Evolutionary conservation across 2,329 filamentous ascomycete species (phyloP).

Genomic region (Diplodia seriata): DNA sequence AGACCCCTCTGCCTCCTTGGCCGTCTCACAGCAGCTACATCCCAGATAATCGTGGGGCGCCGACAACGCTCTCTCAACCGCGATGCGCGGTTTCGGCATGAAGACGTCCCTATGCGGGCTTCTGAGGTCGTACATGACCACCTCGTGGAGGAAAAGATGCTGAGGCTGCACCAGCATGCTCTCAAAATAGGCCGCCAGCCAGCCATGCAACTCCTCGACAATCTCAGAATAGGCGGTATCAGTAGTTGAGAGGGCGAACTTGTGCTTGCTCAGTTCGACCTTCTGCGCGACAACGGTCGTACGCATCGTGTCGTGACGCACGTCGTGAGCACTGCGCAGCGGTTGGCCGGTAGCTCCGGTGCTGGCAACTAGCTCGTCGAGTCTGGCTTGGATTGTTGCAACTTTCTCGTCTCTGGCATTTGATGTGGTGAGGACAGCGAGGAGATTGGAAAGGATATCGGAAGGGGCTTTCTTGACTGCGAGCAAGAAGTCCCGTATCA

Average conservation of each 20-base stretch:
- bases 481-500: slow-evolving; percentile 62
- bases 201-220: slow-evolving; percentile 63
- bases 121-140: slow-evolving; percentile 76
- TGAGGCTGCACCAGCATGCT: slow-evolving; percentile 57
- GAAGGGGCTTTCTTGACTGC: slow-evolving; percentile 67
- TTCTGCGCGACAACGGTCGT: slow-evolving; percentile 83
- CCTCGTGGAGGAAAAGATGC: slow-evolving; percentile 69
- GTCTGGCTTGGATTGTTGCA: background rate
- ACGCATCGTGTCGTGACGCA: slow-evolving; percentile 71
- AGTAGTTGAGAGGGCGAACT: slow-evolving; percentile 71
- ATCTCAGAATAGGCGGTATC: slow-evolving; percentile 74
- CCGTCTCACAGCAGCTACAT: slow-evolving; percentile 68
- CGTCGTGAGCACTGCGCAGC: slow-evolving; percentile 78
- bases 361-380: slow-evolving; percentile 27
- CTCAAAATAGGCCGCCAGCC: slow-evolving; percentile 58
- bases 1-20: slow-evolving; percentile 42
- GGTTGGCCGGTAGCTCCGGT: slow-evolving; percentile 35
- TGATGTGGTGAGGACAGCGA: slow-evolving; percentile 44
- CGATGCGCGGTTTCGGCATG: slow-evolving; percentile 72
- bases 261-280: slow-evolving; percentile 78
- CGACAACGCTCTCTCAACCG: slow-evolving; percentile 73
- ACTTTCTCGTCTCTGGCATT: background rate
- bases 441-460: slow-evolving; percentile 56
- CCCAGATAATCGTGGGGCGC: slow-evolving; percentile 79
- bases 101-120: slow-evolving; percentile 76